Conservation (phyloP, 1,284 basidiomycete species). For the Ganoderma resinaceum region DNA sequence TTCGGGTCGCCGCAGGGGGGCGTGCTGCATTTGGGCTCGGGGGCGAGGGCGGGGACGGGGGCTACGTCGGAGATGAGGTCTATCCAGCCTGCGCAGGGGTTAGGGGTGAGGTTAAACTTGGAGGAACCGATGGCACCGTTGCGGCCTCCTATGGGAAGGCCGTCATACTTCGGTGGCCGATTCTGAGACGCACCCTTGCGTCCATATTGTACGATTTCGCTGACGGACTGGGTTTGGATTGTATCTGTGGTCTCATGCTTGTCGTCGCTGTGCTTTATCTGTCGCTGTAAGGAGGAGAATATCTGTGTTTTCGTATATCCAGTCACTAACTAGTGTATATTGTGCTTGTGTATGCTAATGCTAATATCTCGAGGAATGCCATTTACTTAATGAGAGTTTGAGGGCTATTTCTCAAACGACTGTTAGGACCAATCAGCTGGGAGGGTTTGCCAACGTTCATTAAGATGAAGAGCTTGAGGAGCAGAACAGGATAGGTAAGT, state of each 20-base stretch:
- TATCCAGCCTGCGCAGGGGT: not conserved
- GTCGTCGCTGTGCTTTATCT: not conserved
- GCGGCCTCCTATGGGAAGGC: slow-evolving; percentile 20
- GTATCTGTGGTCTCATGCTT: not conserved
- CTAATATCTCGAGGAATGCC: not conserved
- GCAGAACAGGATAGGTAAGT: too few relatives aligned
- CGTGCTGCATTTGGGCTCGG: slow-evolving; percentile 9
- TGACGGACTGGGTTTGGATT: slow-evolving; percentile 1
- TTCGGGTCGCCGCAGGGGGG: slow-evolving; percentile 19
- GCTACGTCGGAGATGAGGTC: not conserved
- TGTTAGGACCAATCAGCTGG: not conserved
- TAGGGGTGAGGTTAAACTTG: not conserved
- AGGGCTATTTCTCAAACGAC: not conserved
- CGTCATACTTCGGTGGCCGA: slow-evolving; percentile 16
- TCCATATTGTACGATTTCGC: not conserved
- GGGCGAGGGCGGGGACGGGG: not conserved
- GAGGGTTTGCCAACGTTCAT: too few relatives aligned
- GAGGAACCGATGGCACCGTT: slow-evolving; percentile 38
- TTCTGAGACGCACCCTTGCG: not conserved
- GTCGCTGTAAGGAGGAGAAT: not conserved
- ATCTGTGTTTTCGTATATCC: slow-evolving; percentile 3
- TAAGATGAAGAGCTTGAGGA: not conserved
- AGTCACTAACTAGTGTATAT: slow-evolving; percentile 4
- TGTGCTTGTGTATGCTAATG: slow-evolving; percentile 4
- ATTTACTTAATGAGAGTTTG: not conserved